A percentile compares a stretch with the other conserved stretches of the same genome.
Evolutionary conservation across 352 stramenopile species (phyloP).

Genomic region (Globisporangium acanthophoron): DNA sequence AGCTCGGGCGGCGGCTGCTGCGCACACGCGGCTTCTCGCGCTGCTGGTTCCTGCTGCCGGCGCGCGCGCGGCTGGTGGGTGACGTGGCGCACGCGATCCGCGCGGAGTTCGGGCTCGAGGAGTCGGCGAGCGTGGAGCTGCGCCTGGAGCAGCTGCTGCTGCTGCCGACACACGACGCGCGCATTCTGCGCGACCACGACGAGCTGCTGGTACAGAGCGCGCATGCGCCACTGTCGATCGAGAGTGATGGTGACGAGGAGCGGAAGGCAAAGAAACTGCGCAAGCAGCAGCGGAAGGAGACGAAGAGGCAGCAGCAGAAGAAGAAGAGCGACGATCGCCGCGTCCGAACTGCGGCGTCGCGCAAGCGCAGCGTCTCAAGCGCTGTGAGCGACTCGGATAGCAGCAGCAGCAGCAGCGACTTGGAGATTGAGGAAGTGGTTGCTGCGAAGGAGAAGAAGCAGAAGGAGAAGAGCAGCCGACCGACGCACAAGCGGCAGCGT

Average conservation of each 20-base stretch:
- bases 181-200: constrained; percentile 60
- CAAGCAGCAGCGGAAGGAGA: background rate
- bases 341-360: too few relatives aligned
- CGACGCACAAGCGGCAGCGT: constrained; percentile 11
- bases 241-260: background rate
- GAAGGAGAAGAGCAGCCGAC: background rate
- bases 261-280: background rate
- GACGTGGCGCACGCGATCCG: constrained; percentile 53
- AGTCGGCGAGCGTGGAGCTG: constrained; percentile 38
- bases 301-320: constrained; percentile 6
- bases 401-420: constrained; percentile 17
- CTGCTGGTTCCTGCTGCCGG: constrained; percentile 66
- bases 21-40: constrained; percentile 40
- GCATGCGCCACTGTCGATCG: background rate
- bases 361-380: too few relatives aligned
- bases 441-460: background rate
- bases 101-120: constrained; percentile 46
- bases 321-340: background rate
- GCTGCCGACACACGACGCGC: constrained; percentile 48
- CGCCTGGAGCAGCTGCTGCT: constrained; percentile 53
- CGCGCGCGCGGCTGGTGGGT: constrained; percentile 39
- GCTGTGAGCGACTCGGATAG: constrained; percentile 6
- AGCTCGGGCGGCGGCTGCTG: constrained; percentile 38
- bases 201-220: constrained; percentile 45
- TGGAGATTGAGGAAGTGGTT: constrained; percentile 7